Base-by-base conservation (phyloP, 805 yeast genomes). In the Peterozyma toletana region DNA sequence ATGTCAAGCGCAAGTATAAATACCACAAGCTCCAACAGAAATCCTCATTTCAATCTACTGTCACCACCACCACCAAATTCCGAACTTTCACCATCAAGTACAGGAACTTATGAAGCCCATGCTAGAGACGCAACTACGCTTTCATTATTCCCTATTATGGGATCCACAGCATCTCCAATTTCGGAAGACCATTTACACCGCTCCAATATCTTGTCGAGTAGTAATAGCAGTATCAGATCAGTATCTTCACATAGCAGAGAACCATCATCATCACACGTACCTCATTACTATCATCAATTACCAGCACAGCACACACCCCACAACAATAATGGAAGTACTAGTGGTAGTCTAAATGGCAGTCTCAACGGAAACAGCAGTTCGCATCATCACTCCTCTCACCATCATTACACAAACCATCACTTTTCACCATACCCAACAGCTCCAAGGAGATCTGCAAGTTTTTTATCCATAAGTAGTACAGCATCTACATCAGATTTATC, bases 241-340 rank as follows among this genome's bases (percentile, higher is more conserved):
- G 27, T 21, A 5, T 21, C 27, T 7, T 21, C 27, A 7, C 27
- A 21, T 21, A 21, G 27, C 27, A 21, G 27, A 21, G 27, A 21
- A 21, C 27, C 27, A 21, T 21, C 15, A 30, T 16, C 30, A 31
- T 37, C 37, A 18, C 46, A 42, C 27, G 17, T 37, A 7, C 44
- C 39, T 15, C 46, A 43, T 29, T 38, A 36, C 9, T 43, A 43
- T 33, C 46, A 43, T 11, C 46, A 43, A 39, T 43, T 43, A 43
- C 46, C 46, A 14, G 39, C 43, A 10, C 34, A 31, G 9, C 34
- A 31, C 15, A 14, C 34, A 31, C 10, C 34, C 5, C 34, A 31
- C 9, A 31, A 31, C 15, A 31, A 13, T 14, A 31, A 31, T 31
- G 15, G 15, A 3, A 31, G 34, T 31, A 31, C 13, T 9, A 13